Evolutionary conservation across 192 early-diverging fungal genomes (phyloP).

Genomic region (Gorgonomyces haynaldii): DNA sequence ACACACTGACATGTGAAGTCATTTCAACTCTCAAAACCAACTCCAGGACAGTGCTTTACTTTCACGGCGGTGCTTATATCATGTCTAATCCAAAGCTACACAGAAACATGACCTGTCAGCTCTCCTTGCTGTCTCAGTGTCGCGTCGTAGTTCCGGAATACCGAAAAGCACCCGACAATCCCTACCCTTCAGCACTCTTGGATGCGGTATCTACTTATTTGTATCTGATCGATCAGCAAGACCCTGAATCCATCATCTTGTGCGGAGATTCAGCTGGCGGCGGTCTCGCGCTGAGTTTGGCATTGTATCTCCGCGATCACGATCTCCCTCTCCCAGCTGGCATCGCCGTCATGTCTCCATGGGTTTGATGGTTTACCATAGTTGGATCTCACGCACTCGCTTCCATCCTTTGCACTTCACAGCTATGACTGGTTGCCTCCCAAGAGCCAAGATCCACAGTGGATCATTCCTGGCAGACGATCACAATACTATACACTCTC

Average conservation of each 20-base stretch:
- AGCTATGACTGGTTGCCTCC: slow-evolving; percentile 9
- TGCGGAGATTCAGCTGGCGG: slow-evolving; percentile 18
- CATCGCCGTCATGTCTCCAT: slow-evolving; percentile 38
- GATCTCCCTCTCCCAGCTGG: slow-evolving; percentile 35
- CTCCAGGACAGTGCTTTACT: slow-evolving; percentile 20
- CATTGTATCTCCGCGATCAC: slow-evolving; percentile 43
- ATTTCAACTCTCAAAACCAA: too few species aligned
- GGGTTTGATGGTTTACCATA: slow-evolving; percentile 15
- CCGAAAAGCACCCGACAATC: slow-evolving; percentile 12
- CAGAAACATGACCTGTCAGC: slow-evolving; percentile 9
- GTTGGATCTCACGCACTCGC: slow-evolving; percentile 16
- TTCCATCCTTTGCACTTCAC: slow-evolving; percentile 15
- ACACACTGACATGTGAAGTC: too few species aligned
- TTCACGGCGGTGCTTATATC: slow-evolving; percentile 15
- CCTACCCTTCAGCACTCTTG: slow-evolving; percentile 10
- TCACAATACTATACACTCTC: slow-evolving; percentile 9
- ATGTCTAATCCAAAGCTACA: neutral
- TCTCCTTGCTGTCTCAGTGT: slow-evolving; percentile 11
- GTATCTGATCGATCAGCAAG: slow-evolving; percentile 12
- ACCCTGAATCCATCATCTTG: slow-evolving; percentile 13
- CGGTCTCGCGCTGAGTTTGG: slow-evolving; percentile 7
- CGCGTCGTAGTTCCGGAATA: slow-evolving; percentile 26
- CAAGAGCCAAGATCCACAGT: slow-evolving; percentile 12
- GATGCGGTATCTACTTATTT: slow-evolving; percentile 16
- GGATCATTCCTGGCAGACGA: slow-evolving; percentile 1